These are phyloP conservation scores for Opeltia flavorubescens DNA, from an alignment of 495 filamentous ascomycete genomes.

Conservation along the genomic window DNA sequence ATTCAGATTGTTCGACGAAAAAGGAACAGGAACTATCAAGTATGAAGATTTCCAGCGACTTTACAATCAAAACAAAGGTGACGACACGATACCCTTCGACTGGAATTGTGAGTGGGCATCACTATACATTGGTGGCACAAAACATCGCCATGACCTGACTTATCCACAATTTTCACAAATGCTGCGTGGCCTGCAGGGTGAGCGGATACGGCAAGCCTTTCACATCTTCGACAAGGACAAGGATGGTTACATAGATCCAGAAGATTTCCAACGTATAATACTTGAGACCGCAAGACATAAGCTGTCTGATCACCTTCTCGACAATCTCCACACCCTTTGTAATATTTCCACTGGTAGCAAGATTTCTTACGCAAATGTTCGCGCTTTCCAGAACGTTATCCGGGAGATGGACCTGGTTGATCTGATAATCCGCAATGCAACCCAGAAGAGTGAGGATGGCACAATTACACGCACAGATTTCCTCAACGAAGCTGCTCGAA, in stretches of 20 bases:
- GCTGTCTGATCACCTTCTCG: conserved; percentile 90
- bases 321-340: conserved; percentile 85
- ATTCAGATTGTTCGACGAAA: conserved; percentile 84
- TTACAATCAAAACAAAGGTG: conserved; percentile 70
- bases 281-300: conserved; percentile 88
- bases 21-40: conserved; percentile 68
- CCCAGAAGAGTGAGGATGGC: conserved; percentile 68
- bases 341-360: conserved; percentile 86
- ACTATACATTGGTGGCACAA: conserved; percentile 77
- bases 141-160: conserved; percentile 73
- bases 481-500: conserved; percentile 78
- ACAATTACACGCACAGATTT: conserved; percentile 92
- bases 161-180: conserved; percentile 98
- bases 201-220: conserved; percentile 91
- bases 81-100: conserved; percentile 77
- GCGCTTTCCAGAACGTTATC: conserved; percentile 94
- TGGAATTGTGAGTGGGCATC: conserved; percentile 97
- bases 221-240: conserved; percentile 77
- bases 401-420: conserved; percentile 96
- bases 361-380: conserved; percentile 92
- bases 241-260: conserved; percentile 95
- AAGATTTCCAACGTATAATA: conserved; percentile 94
- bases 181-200: conserved; percentile 88
- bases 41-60: conserved; percentile 70
- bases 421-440: conserved; percentile 74